Conservation (phyloP, 805 yeast species). For the Brettanomyces custersianus region DNA sequence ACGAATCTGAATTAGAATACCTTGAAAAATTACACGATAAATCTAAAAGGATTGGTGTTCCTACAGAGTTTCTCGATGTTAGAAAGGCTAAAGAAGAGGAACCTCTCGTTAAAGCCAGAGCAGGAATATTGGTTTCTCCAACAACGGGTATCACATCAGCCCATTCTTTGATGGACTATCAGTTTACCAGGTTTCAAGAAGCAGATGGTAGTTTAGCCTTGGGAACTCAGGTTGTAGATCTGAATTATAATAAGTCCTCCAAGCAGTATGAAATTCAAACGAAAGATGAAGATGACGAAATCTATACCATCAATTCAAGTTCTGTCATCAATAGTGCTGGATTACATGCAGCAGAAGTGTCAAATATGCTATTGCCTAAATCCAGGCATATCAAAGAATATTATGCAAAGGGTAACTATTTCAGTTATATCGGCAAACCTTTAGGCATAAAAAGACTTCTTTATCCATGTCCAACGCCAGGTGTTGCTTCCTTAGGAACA, state of each 20-base stretch:
- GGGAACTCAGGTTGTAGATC: slow-evolving; percentile 45
- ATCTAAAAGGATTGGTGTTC: slow-evolving; percentile 44
- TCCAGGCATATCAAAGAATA: slow-evolving; percentile 39
- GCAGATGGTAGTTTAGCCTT: slow-evolving; percentile 57
- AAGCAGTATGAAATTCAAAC: slow-evolving; percentile 24
- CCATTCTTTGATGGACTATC: slow-evolving; percentile 61
- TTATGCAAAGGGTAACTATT: slow-evolving; percentile 85
- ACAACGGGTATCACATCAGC: slow-evolving; percentile 81
- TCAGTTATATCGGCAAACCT: slow-evolving; percentile 31
- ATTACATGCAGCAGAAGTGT: slow-evolving; percentile 58
- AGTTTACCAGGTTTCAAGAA: slow-evolving; percentile 44
- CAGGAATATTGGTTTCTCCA: slow-evolving; percentile 63
- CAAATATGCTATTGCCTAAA: slow-evolving; percentile 58
- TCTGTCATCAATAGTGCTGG: slow-evolving; percentile 76
- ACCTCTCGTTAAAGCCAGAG: slow-evolving; percentile 57
- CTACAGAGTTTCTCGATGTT: slow-evolving; percentile 46
- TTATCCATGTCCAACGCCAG: slow-evolving; percentile 74
- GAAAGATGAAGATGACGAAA: slow-evolving; percentile 17
- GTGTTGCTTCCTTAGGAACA: slow-evolving; percentile 73
- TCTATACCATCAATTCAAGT: slow-evolving; percentile 38
- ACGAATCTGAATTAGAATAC: slow-evolving; percentile 50
- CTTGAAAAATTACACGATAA: slow-evolving; percentile 44
- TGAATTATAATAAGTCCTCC: slow-evolving; percentile 21
- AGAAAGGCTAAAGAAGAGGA: slow-evolving; percentile 38
- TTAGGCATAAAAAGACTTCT: slow-evolving; percentile 44